Percentiles rank a stretch among this genome's conserved stretches.
Conservation (phyloP, 768 basidiomycete species). For the Mycena crocata region DNA sequence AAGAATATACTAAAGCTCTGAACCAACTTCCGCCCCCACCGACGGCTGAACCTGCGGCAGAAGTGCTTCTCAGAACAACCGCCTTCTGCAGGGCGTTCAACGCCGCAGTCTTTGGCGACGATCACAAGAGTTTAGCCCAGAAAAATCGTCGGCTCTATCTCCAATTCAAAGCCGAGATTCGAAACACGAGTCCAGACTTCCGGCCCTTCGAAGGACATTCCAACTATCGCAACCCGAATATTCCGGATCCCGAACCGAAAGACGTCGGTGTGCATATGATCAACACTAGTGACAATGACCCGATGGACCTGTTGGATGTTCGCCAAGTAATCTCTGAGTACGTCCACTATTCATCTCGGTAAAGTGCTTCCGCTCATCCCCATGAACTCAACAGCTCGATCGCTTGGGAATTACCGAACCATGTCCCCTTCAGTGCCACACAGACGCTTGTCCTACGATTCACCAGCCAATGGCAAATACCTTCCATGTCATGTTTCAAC, state of each 20-base stretch:
- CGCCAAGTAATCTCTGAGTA: constrained; percentile 49
- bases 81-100: constrained; percentile 57
- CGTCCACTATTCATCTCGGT: constrained; percentile 11
- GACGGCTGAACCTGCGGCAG: constrained; percentile 54
- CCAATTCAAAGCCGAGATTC: constrained; percentile 48
- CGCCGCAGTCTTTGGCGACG: constrained; percentile 44
- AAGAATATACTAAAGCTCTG: constrained; percentile 46
- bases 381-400: no score
- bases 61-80: constrained; percentile 57
- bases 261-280: constrained; percentile 1
- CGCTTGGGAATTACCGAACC: constrained; percentile 56
- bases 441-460: constrained; percentile 47
- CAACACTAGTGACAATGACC: not conserved
- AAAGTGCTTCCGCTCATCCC: not conserved
- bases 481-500: constrained; percentile 49
- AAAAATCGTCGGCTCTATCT: constrained; percentile 46
- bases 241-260: constrained; percentile 5
- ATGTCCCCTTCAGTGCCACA: constrained; percentile 56
- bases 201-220: constrained; percentile 27
- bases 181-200: constrained; percentile 56
- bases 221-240: constrained; percentile 7
- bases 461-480: constrained; percentile 50
- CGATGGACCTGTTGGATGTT: constrained; percentile 48
- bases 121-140: constrained; percentile 51
- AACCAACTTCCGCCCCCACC: constrained; percentile 53